phyloP scores from a whole-genome alignment of 345 rosid species.

The Sisymbrium irio region DNA sequence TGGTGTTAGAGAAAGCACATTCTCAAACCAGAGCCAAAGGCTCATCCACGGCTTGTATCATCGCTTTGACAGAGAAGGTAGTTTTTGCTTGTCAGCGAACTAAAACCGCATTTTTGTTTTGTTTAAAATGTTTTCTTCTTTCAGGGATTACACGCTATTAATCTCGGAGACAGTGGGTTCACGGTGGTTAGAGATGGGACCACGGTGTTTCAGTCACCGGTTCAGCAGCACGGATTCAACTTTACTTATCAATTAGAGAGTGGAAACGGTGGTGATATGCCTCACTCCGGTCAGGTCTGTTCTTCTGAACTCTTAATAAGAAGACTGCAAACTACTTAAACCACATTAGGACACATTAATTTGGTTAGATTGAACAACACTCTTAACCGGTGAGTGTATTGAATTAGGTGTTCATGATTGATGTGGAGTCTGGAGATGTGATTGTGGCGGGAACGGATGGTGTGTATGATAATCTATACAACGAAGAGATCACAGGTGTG shows the following conservation, averaged over 20 bases:
- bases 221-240: slow-evolving; percentile 93
- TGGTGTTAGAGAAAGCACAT: slow-evolving; percentile 86
- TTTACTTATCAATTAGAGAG: slow-evolving; percentile 89
- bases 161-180: slow-evolving; percentile 98
- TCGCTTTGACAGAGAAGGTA: slow-evolving; percentile 75
- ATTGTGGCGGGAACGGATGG: slow-evolving; percentile 94
- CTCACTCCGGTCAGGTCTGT: slow-evolving; percentile 87
- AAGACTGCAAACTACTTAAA: not conserved
- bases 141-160: slow-evolving; percentile 76
- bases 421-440: slow-evolving; percentile 75
- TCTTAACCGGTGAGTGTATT: not conserved
- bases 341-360: too few species aligned
- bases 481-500: slow-evolving; percentile 71
- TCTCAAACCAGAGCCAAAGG: slow-evolving; percentile 73
- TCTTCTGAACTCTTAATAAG: not conserved
- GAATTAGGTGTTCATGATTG: slow-evolving; percentile 68
- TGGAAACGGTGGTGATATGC: slow-evolving; percentile 69
- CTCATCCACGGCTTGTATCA: slow-evolving; percentile 93
- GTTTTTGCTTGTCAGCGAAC: not conserved
- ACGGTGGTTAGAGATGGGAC: slow-evolving; percentile 80
- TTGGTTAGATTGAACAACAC: not conserved
- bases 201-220: slow-evolving; percentile 82
- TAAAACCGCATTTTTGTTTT: not conserved
- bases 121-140: not conserved
- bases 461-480: slow-evolving; percentile 85